A percentile compares a stretch with the other conserved stretches of the same genome.
Evolutionary conservation across 169 alveolate genomes (phyloP).

Genomic region (Plasmodium gallinaceum): DNA sequence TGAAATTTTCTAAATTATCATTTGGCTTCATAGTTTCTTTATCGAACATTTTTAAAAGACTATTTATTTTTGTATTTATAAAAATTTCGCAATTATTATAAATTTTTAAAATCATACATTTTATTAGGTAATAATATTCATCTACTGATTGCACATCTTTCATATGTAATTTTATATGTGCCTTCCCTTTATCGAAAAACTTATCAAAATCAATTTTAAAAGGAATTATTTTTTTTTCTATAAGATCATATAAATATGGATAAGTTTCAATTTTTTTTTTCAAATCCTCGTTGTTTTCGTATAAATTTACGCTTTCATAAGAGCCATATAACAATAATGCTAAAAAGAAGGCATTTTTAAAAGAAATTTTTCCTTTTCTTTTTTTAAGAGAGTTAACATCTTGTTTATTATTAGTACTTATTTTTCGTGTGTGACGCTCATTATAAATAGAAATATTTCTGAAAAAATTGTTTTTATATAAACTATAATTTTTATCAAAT

Average conservation of each 20-base stretch:
- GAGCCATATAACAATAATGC: slow-evolving; percentile 19
- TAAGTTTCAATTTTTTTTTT: slow-evolving; percentile 8
- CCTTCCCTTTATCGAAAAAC: neutral
- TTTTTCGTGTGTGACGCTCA: no score
- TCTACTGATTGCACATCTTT: neutral
- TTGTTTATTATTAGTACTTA: no score
- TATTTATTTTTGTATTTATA: neutral
- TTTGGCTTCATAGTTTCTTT: no score
- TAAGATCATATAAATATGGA: slow-evolving; percentile 8
- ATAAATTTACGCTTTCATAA: slow-evolving; percentile 30
- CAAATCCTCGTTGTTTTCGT: slow-evolving; percentile 4
- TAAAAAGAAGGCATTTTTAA: slow-evolving; percentile 10
- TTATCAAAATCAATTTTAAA: slow-evolving; percentile 16
- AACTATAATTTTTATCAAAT: neutral
- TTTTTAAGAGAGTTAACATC: neutral
- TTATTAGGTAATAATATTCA: neutral
- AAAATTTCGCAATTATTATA: slow-evolving; percentile 9
- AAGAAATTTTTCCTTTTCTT: slow-evolving; percentile 12
- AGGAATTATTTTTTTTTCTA: slow-evolving; percentile 22
- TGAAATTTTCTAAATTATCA: no score
- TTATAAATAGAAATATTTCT: no score
- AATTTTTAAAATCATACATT: slow-evolving; percentile 2
- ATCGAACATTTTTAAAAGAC: neutral
- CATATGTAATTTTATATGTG: neutral
- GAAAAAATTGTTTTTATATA: no score